Conservation (phyloP, 2,329 filamentous ascomycete genomes). For the Penicillium paneum region DNA sequence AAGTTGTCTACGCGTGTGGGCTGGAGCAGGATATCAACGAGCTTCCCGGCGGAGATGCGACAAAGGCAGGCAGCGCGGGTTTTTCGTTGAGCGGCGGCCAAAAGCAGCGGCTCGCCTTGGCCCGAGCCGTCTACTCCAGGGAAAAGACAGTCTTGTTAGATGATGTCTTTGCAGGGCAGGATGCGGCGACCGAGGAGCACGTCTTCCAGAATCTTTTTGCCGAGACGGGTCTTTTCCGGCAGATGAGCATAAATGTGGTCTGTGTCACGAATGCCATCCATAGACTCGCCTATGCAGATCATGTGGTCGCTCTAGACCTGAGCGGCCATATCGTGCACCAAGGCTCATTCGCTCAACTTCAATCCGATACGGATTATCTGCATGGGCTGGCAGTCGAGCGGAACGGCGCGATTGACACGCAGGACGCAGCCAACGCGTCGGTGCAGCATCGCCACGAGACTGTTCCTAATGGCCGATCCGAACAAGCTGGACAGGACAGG, state of each 20-base stretch:
- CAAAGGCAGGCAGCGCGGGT: background rate
- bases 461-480: background rate
- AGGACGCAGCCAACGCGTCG: background rate
- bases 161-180: background rate
- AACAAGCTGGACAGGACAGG: background rate
- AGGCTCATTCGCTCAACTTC: background rate
- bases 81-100: background rate
- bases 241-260: background rate
- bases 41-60: background rate
- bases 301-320: background rate
- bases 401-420: background rate
- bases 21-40: background rate
- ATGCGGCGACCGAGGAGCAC: background rate
- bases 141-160: background rate
- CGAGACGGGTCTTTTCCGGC: background rate
- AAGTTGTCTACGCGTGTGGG: background rate
- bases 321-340: background rate
- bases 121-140: background rate
- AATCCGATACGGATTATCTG: background rate
- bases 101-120: background rate
- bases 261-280: background rate
- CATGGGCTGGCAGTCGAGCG: background rate
- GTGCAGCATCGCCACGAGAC: background rate
- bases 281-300: background rate
- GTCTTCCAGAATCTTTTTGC: background rate